Conservation (phyloP, 2,329 filamentous ascomycete genomes). For the Colletotrichum sp. region DNA sequence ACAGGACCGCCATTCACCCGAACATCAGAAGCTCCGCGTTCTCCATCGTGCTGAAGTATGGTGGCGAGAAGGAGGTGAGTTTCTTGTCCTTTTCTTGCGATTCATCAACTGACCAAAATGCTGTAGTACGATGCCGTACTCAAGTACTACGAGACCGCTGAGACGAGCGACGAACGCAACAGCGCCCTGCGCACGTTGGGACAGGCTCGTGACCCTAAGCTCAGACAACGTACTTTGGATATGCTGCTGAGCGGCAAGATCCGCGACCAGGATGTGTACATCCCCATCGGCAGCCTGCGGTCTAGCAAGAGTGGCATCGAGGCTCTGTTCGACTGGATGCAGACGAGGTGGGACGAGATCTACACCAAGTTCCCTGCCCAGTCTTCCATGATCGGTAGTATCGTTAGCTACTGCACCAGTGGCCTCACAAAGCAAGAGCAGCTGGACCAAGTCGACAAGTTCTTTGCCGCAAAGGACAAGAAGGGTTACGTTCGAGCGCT, state of each 20-base stretch:
- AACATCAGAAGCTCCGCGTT: slow-evolving; percentile 91
- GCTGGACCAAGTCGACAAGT: slow-evolving; percentile 75
- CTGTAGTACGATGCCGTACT: slow-evolving; percentile 76
- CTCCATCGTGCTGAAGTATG: slow-evolving; percentile 81
- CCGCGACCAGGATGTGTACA: slow-evolving; percentile 94
- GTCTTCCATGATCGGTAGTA: slow-evolving; percentile 81
- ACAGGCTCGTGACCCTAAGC: slow-evolving; percentile 74
- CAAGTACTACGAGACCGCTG: slow-evolving; percentile 55
- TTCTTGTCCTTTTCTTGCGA: background rate
- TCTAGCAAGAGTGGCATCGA: slow-evolving; percentile 79
- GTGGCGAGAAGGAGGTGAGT: slow-evolving; percentile 79
- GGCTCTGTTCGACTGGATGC: slow-evolving; percentile 83
- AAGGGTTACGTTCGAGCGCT: slow-evolving; percentile 86
- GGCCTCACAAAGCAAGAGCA: slow-evolving; percentile 82
- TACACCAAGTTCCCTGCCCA: slow-evolving; percentile 84
- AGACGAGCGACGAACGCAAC: slow-evolving; percentile 78
- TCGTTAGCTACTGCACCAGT: slow-evolving; percentile 82
- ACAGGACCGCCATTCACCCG: slow-evolving; percentile 83
- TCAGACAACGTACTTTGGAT: slow-evolving; percentile 81
- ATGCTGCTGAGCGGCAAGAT: slow-evolving; percentile 81
- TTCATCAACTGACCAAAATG: background rate
- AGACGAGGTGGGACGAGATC: slow-evolving; percentile 85
- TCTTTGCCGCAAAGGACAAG: slow-evolving; percentile 83
- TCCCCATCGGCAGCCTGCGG: slow-evolving; percentile 81
- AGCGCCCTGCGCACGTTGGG: slow-evolving; percentile 86